Conservation (phyloP, 176 grass and related monocot genomes). For the Lolium perenne region DNA sequence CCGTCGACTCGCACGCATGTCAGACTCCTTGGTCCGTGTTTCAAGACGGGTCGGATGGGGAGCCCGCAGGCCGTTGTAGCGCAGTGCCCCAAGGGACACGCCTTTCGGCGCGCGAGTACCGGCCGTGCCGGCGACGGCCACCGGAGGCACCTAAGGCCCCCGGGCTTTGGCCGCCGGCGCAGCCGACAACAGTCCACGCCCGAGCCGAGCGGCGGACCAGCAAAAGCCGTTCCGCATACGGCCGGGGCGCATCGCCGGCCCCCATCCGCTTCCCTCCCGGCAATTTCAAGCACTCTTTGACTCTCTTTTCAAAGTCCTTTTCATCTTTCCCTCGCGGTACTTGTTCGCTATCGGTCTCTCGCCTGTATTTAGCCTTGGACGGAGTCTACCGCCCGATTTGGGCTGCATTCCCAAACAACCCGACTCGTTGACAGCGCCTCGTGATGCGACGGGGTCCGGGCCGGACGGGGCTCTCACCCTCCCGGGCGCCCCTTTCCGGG, state of each 20-base stretch:
- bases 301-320: constrained; percentile 91
- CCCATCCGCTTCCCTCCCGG: constrained; percentile 81
- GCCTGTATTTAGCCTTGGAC: constrained; percentile 71
- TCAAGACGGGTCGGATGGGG: constrained; percentile 75
- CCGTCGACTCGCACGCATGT: constrained; percentile 44
- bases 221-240: constrained; percentile 33
- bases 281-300: constrained; percentile 85
- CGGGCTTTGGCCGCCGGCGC: no score
- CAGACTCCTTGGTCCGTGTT: constrained; percentile 79
- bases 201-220: constrained; percentile 30
- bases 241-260: constrained; percentile 51
- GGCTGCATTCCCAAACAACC: constrained; percentile 64
- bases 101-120: neutral
- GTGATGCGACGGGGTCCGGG: constrained; percentile 60
- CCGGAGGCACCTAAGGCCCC: no score
- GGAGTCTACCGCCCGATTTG: constrained; percentile 57
- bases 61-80: constrained; percentile 38
- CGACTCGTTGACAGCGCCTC: constrained; percentile 56
- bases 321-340: constrained; percentile 80
- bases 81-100: no score
- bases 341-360: constrained; percentile 82
- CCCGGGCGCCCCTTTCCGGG: constrained; percentile 65
- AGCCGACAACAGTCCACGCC: no score
- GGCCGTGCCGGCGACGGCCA: no score
- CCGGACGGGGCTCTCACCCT: constrained; percentile 74